A percentile compares a stretch with the other conserved stretches of the same genome.
Evolutionary conservation across 1,139 yeast species (phyloP).

Genomic region (Nadsonia starkeyi-henricii): DNA sequence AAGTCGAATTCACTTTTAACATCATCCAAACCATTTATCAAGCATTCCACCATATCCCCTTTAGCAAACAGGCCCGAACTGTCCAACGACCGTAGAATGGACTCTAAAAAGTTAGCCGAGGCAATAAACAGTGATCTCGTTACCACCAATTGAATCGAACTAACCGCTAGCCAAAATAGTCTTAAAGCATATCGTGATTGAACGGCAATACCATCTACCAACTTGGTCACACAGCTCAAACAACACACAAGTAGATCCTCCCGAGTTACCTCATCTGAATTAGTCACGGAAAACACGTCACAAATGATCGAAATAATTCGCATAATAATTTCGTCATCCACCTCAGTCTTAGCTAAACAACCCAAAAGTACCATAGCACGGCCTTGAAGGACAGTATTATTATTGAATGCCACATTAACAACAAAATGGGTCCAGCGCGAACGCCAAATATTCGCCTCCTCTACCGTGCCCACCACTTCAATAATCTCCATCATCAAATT

Average conservation of each 20-base stretch:
- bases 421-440: conserved; percentile 59
- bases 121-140: conserved; percentile 4
- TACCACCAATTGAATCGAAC: conserved; percentile 8
- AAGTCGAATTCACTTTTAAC: conserved; percentile 32
- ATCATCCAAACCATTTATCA: conserved; percentile 29
- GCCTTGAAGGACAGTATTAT: conserved; percentile 49
- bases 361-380: conserved; percentile 66
- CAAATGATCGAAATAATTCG: conserved; percentile 25
- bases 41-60: conserved; percentile 13
- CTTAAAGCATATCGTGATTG: conserved; percentile 40
- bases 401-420: conserved; percentile 46
- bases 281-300: conserved; percentile 17
- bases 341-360: conserved; percentile 48
- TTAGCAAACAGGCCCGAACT: conserved; percentile 17
- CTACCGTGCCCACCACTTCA: conserved; percentile 34
- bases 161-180: conserved; percentile 53
- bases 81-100: conserved; percentile 18
- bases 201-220: conserved; percentile 48
- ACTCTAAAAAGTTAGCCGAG: conserved; percentile 10
- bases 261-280: conserved; percentile 23
- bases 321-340: conserved; percentile 45
- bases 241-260: conserved; percentile 22
- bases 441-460: conserved; percentile 45
- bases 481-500: conserved; percentile 46
- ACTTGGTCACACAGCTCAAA: conserved; percentile 34